Base-by-base conservation (phyloP, 345 rosid genomes). In the Alliaria petiolata region DNA sequence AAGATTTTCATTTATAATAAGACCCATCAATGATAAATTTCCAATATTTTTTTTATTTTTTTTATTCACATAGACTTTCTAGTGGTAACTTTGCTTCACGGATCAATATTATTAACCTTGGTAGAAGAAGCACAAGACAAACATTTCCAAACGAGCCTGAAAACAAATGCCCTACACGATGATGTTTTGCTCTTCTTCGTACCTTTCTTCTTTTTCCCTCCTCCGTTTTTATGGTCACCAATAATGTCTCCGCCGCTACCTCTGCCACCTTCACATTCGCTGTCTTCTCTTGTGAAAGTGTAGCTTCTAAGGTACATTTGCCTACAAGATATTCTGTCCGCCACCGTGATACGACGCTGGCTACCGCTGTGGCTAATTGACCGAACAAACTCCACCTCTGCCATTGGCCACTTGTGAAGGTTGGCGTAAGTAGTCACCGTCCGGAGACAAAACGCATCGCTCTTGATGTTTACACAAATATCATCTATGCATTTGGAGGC, bases 271-370 rank as follows among this genome's bases (percentile, higher is more conserved):
- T 6, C 19, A 1, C 25, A 31, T 25, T 11, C 25, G 7, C 34
- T 31, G 8, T 83, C 87, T 44, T 85, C 67, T 70, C 83, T 76
- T 11, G 87, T 76, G 28, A 89, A 91, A 0, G 88, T 83, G 74
- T 91, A 88, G 83, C 91, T 91, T 62, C 91, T 81, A n/a, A 91
- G 79, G 68, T 87, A 91, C 75, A 88, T 84, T 71, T 88, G 91
- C 78, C 95, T 78, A 81, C 88, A 87, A 14, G 91, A 85, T 77
- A 86, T 84, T 54, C 79, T 84, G 59, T 89, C 91, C 35, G 79
- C 86, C 33, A 81, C 89, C 43, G 69, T 68, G 52, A 44, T 8
- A 71, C 13, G 52, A 30, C 57, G 22, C 9, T 46, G 49, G 50
- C 40, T 56, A 19, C 71, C 34, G 5, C 51, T 65, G 26, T 59